These are phyloP conservation scores for Leptographium radiaticola DNA, from an alignment of 2,329 filamentous ascomycete species.

Conservation along the genomic window DNA sequence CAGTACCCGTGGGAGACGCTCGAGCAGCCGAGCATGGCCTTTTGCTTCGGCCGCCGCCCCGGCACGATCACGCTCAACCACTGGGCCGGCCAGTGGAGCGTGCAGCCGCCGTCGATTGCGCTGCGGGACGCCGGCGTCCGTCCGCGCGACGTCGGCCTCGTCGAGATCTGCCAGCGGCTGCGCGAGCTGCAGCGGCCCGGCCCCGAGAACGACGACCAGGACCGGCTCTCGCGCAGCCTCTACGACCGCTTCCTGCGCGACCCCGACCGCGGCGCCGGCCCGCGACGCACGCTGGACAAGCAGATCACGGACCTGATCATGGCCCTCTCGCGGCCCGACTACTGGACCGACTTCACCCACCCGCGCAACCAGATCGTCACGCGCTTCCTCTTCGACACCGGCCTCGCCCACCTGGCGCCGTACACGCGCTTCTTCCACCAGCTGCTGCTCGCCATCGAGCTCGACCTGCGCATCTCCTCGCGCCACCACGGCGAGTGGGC, in stretches of 20 bases:
- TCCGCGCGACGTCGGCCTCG: slow-evolving; percentile 48
- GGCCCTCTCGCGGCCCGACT: slow-evolving; percentile 49
- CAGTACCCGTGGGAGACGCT: slow-evolving; percentile 54
- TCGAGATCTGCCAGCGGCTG: slow-evolving; percentile 44
- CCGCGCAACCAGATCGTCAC: slow-evolving; percentile 61
- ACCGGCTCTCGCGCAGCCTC: slow-evolving; percentile 48
- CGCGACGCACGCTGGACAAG: slow-evolving; percentile 51
- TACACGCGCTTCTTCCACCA: slow-evolving; percentile 64
- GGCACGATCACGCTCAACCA: slow-evolving; percentile 62
- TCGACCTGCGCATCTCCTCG: slow-evolving; percentile 57
- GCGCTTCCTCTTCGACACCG: slow-evolving; percentile 54
- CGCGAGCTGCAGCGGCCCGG: slow-evolving; percentile 40
- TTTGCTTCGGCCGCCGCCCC: slow-evolving; percentile 50
- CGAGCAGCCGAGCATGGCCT: slow-evolving; percentile 61
- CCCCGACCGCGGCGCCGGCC: slow-evolving; percentile 46
- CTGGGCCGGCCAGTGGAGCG: slow-evolving; percentile 49
- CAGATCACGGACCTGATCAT: slow-evolving; percentile 63
- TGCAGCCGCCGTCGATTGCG: slow-evolving; percentile 39
- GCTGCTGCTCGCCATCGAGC: slow-evolving; percentile 58
- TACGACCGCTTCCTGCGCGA: slow-evolving; percentile 57
- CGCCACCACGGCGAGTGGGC: slow-evolving; percentile 46
- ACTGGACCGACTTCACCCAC: slow-evolving; percentile 60
- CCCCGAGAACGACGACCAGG: slow-evolving; percentile 42
- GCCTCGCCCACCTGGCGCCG: slow-evolving; percentile 38
- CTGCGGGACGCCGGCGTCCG: slow-evolving; percentile 44